Base-by-base conservation (phyloP, 2,329 filamentous ascomycete genomes). In the Dactylellina parvicollis region DNA sequence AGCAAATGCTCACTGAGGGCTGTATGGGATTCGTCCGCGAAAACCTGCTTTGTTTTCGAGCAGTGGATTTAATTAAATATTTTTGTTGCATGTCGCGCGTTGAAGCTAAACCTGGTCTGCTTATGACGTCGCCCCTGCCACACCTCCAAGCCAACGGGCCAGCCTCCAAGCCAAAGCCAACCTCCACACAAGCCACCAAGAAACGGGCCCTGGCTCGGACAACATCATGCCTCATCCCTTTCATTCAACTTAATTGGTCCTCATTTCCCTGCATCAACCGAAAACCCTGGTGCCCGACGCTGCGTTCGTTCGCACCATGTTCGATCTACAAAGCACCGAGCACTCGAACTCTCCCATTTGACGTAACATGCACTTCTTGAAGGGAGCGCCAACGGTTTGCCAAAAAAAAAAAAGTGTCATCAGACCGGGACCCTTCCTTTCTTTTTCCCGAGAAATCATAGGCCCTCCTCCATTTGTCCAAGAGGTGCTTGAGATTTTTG, bases 61-160 rank as follows among this genome's bases (percentile, higher is more conserved):
- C 30, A 34, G 5, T 34, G 30, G 14, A n/a, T 9, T 47, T 47
- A 4, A 7, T 42, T n/a, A 42, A n/a, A n/a, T n/a, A n/a, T n/a
- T n/a, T n/a, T n/a, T 42, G 55, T 60, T 32, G 30, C 7, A 14
- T 7, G 7, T 7, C 30, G 14, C 30, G 30, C 30, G n/a, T 32
- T 9, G 20, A n/a, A 8, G 32, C 9, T 47, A 22, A 34, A 22
- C 32, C 20, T 64, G 14, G n/a, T 18, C 22, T 38, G 46, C 22
- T 22, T 40, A 67, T 67, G 62, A 67, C 62, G 62, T 67, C 62
- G 60, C 16, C 18, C 3, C 38, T 55, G 47, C 47, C 26, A 36
- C 47, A 36, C 26, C n/a, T n/a, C n/a, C 22, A 28, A 34, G 5
- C 14, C 14, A 14, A 14, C 7, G 40, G 10, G n/a, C 36, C 7